Evolutionary conservation across 169 alveolate genomes (phyloP).

Genomic region (Hepatocystis sp.): DNA sequence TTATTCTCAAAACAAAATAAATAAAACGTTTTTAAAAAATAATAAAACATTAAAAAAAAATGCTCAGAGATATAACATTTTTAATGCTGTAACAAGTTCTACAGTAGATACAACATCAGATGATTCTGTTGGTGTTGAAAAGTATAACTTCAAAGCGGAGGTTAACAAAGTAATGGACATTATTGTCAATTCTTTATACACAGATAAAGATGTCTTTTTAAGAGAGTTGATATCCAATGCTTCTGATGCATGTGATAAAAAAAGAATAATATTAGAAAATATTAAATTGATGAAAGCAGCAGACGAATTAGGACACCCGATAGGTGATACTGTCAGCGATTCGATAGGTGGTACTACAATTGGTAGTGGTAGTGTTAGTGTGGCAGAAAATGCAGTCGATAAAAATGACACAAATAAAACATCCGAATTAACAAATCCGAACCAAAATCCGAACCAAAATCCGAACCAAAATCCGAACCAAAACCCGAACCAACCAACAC

Average conservation of each 20-base stretch:
- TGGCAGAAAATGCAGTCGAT: background rate
- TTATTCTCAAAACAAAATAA: conserved; percentile 42
- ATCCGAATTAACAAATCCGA: background rate
- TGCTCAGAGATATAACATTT: too few species aligned
- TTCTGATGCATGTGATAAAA: conserved; percentile 99
- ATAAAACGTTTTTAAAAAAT: conserved; percentile 55
- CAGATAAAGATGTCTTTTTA: conserved; percentile 98
- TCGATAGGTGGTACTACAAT: too few species aligned
- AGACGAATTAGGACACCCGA: conserved; percentile 93
- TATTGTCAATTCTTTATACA: conserved; percentile 98
- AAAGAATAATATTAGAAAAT: conserved; percentile 94
- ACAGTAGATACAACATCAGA: conserved; percentile 49
- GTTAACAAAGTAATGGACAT: conserved; percentile 99
- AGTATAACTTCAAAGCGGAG: conserved; percentile 97
- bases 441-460: background rate
- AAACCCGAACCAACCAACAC: too few species aligned
- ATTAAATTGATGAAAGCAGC: conserved; percentile 94
- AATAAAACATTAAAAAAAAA: conserved; percentile 4
- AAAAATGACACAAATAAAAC: conserved; percentile 3
- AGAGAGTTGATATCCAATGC: conserved; percentile 99
- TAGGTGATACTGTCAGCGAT: conserved; percentile 97
- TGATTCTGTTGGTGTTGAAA: conserved; percentile 86
- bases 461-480: background rate
- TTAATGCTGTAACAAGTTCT: conserved; percentile 10
- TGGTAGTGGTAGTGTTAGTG: too few species aligned